Base-by-base conservation (phyloP, 768 basidiomycete species). In the Rhodosporidiobolus sp. region DNA sequence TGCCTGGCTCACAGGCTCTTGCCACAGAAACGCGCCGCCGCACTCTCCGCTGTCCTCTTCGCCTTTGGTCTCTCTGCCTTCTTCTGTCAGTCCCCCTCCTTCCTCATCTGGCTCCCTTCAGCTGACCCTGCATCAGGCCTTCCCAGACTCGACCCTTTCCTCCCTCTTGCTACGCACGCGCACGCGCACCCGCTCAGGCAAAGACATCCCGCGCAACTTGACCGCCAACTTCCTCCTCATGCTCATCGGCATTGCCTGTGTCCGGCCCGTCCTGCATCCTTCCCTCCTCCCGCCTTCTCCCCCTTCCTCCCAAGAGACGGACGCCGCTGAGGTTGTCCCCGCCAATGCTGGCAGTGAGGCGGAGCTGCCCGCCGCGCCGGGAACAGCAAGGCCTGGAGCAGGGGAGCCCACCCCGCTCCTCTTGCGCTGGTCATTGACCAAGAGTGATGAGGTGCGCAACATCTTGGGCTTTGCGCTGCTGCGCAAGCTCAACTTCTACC, bases 61-160 rank as follows among this genome's bases (percentile, higher is more conserved):
- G 71, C 58, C 10, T 73, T 73, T 12, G 75, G 75, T 19, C 63
- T 76, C 0, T 73, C 72, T 0, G 75, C 75, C 11, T 73, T 73
- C 52, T 70, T 70, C 69, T 76, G 72, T 76, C 11, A 20, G 75
- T 67, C 30, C 12, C 7, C n/a, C 26, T 30, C 10, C 22, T n/a
- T 17, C 16, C 20, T 38, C 30, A 14, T 24, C 9, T 34, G n/a
- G n/a, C n/a, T n/a, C n/a, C n/a, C n/a, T n/a, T n/a, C n/a, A 34
- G 24, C 7, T 22, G 4, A 24, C 45, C 43, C 46, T 38, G 5
- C 32, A 34, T 20, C 24, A 17, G 3, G 20, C 16, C 35, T 35
- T 14, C 22, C 0, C 59, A 74, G 73, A 74, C 26, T 74, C 73
- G 38, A 67, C 65, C 14, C 61, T 74, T 14, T 50, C 65, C 1